phyloP scores from a whole-genome alignment of 495 filamentous ascomycete species.

The Cenococcum geophilum region DNA sequence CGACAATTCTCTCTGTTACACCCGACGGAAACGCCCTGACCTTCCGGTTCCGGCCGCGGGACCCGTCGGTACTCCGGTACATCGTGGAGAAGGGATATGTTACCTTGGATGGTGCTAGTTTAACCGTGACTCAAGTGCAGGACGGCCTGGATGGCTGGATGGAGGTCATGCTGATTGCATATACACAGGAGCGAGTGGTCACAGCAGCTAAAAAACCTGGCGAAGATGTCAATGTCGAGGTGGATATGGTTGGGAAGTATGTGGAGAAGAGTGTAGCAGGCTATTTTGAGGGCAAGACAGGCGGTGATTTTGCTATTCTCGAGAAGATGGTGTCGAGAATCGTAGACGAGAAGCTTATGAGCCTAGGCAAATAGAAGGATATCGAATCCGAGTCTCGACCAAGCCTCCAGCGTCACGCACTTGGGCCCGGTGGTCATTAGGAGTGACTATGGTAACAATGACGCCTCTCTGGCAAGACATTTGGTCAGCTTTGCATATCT shows the following conservation, averaged over 20 bases:
- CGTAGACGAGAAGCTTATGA: slow-evolving; percentile 60
- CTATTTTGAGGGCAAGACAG: slow-evolving; percentile 52
- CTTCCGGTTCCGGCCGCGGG: slow-evolving; percentile 69
- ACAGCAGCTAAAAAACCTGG: slow-evolving; percentile 75
- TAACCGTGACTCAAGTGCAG: slow-evolving; percentile 78
- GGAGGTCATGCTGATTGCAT: slow-evolving; percentile 99
- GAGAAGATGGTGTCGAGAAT: slow-evolving; percentile 78
- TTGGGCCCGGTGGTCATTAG: too few relatives aligned
- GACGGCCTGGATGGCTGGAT: slow-evolving; percentile 66
- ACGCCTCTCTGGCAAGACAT: too few relatives aligned
- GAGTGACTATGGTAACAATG: too few relatives aligned
- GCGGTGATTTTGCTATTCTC: slow-evolving; percentile 58
- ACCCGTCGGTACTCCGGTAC: slow-evolving; percentile 63
- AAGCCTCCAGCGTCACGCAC: too few relatives aligned
- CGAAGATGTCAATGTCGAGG: slow-evolving; percentile 90
- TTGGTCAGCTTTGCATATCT: too few relatives aligned
- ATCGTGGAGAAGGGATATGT: slow-evolving; percentile 97
- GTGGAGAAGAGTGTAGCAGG: slow-evolving; percentile 87
- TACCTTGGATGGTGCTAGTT: slow-evolving; percentile 88
- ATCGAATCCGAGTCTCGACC: too few relatives aligned
- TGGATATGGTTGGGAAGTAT: slow-evolving; percentile 98
- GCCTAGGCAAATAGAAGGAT: slow-evolving; percentile 13
- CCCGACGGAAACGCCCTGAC: slow-evolving; percentile 85
- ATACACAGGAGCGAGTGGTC: slow-evolving; percentile 90
- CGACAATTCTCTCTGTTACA: slow-evolving; percentile 57